Percentiles rank a stretch among this genome's conserved stretches.
These are phyloP conservation scores for Cenchrus americanus DNA, from an alignment of 176 grass and related monocot genomes.

Conservation along the genomic window DNA sequence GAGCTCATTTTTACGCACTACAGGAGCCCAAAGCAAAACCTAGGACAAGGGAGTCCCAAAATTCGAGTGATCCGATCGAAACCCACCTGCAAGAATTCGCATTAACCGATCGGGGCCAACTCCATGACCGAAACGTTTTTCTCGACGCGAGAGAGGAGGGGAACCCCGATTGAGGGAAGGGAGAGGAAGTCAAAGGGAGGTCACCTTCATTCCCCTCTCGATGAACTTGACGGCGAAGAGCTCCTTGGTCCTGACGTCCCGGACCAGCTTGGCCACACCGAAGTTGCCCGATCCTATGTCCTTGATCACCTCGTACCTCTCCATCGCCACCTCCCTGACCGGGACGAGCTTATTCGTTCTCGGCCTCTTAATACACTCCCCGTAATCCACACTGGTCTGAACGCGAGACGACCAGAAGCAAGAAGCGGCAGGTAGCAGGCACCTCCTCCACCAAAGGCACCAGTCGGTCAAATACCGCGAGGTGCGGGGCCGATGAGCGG, in stretches of 20 bases:
- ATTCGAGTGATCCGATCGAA: not conserved
- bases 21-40: slow-evolving; percentile 24
- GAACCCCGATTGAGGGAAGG: not conserved
- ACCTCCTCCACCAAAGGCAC: not conserved
- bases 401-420: not conserved
- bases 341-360: not conserved
- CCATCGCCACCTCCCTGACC: slow-evolving; percentile 47
- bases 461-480: slow-evolving; percentile 31
- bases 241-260: slow-evolving; percentile 84
- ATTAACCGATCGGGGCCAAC: slow-evolving; percentile 30
- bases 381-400: slow-evolving; percentile 1
- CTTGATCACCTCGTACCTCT: slow-evolving; percentile 91
- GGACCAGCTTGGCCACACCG: slow-evolving; percentile 89
- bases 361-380: not conserved
- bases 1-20: not conserved
- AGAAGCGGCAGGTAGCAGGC: not conserved
- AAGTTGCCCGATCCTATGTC: slow-evolving; percentile 96
- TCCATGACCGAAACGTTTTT: slow-evolving; percentile 17
- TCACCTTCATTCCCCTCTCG: slow-evolving; percentile 94
- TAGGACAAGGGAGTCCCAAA: not conserved
- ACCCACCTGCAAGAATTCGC: not conserved
- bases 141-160: not conserved
- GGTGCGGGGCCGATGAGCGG: slow-evolving; percentile 12
- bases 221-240: slow-evolving; percentile 90
- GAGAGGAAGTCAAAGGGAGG: slow-evolving; percentile 1